Base-by-base conservation (phyloP, 129 eudicot species). In the Flaveria sonorensis region DNA sequence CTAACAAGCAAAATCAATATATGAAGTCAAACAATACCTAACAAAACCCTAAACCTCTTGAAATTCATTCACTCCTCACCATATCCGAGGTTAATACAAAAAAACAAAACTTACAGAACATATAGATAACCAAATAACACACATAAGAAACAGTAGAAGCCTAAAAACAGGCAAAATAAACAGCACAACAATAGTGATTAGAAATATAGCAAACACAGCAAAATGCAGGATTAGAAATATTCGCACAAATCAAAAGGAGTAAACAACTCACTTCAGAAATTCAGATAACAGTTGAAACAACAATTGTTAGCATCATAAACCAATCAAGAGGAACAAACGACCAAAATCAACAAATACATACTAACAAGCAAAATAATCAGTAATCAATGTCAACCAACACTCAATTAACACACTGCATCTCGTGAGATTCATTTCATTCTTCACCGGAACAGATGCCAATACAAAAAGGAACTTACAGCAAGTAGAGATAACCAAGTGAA, bases 401-500 rank as follows among this genome's bases (percentile, higher is more conserved):
- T 13, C 53, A 26, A 11, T 48, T 14, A 61, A 70, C 64, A 70
- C 73, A 60, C 77, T 47, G 61, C 48, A 71, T 59, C 72, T 78
- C 50, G 63, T 32, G 65, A 53, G 32, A 30, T 0, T 19, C 19
- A 20, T 78, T 48, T 19, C 21, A 70, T 24, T 70, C 30, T 28
- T 71, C 63, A 61, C 32, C 50, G 40, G 3, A 43, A 72, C 73
- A 4, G 21, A 45, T n/a, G 39, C 39, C 28, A 60, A 48, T 53
- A 73, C 23, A 7, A 45, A 77, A 24, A 15, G 73, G 42, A 1
- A 74, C 87, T 66, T 79, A 95, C 99, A 95, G 60, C 56, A 89
- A 71, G 79, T 85, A 91, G 70, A 95, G 94, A 79, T 82, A 95
- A 66, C 96, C 99, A 13, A 95, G 99, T 9, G 99, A 95, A 70